Conservation (phyloP, 768 basidiomycete genomes). For the Dacryopinax spathularia region DNA sequence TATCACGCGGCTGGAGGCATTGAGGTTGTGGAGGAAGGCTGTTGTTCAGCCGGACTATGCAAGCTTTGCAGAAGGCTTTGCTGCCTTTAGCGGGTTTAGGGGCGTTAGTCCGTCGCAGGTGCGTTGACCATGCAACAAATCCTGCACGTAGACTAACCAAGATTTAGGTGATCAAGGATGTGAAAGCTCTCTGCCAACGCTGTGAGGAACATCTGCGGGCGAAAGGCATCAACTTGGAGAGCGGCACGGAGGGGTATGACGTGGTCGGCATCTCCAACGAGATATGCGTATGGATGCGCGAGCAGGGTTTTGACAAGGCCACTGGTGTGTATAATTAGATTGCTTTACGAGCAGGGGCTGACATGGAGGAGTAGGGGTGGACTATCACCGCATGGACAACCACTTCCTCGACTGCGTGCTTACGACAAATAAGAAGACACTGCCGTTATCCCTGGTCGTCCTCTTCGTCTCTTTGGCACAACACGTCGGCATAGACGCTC, state of each 20-base stretch:
- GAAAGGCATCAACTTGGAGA: not conserved
- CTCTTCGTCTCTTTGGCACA: not conserved
- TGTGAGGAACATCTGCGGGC: not conserved
- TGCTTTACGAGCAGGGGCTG: not conserved
- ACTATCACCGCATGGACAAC: not conserved
- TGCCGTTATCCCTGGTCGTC: not conserved
- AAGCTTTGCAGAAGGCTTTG: not conserved
- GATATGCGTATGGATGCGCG: not conserved
- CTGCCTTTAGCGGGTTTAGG: not conserved
- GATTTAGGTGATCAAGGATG: not conserved
- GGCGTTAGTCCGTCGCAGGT: not conserved
- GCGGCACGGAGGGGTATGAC: not conserved
- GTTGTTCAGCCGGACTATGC: not conserved
- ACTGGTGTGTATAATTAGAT: not conserved
- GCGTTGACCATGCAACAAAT: not conserved
- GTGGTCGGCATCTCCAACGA: not conserved
- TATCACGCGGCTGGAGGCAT: not conserved
- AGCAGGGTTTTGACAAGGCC: not conserved
- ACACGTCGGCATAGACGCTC: not conserved
- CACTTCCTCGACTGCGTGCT: slow-evolving; percentile 1
- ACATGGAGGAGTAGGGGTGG: not conserved
- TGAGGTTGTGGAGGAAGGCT: not conserved
- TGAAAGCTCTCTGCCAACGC: not conserved
- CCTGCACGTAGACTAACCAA: too few relatives aligned
- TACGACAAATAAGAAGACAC: not conserved